Base-by-base conservation (phyloP, 257 asterid species). In the Solanum sitiens region DNA sequence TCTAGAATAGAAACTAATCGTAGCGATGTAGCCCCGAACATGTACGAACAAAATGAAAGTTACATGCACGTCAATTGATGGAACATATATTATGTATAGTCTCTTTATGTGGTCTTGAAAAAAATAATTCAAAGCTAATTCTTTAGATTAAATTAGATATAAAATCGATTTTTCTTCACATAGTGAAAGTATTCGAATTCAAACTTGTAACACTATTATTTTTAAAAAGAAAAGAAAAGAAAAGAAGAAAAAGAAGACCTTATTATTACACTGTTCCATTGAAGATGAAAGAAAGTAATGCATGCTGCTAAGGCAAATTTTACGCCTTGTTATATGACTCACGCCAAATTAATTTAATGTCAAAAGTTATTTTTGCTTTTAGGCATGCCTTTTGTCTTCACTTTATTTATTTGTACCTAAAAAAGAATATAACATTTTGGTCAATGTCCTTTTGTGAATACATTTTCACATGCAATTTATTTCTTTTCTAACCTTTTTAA, bases 351-450 rank as follows among this genome's bases (percentile, higher is more conserved):
- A 7, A 39, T 40, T 68, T 68, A n/a, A 40, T 79, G 68, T 47
- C 68, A 50, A 45, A 30, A 76, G 59, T 30, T 4, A 3, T 16
- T 80, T 27, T 47, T 47, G 68, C 68, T 30, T 75, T 44, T 25
- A 77, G 10, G 65, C 65, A 79, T 45, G 84, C 56, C 53, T 21
- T 42, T 76, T 42, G 83, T 40, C 35, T 40, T 76, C 83, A 76
- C 83, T 76, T 76, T 76, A 42, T 40, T 76, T 76, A 42, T 76
- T 76, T 76, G 61, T 47, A 76, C 23, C 83, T 76, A 42, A 76
- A 42, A n/a, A 8, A 45, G 59, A 21, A 76, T 25, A 76, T 40
- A 37, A 42, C 30, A 37, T 74, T 76, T 76, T 40, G 21, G 83
- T 40, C 61, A 76, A 76, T 76, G 61, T 76, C 61, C 35, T 42